Conservation (phyloP, 805 yeast genomes). For the Hanseniaspora pseudoguilliermondii region DNA sequence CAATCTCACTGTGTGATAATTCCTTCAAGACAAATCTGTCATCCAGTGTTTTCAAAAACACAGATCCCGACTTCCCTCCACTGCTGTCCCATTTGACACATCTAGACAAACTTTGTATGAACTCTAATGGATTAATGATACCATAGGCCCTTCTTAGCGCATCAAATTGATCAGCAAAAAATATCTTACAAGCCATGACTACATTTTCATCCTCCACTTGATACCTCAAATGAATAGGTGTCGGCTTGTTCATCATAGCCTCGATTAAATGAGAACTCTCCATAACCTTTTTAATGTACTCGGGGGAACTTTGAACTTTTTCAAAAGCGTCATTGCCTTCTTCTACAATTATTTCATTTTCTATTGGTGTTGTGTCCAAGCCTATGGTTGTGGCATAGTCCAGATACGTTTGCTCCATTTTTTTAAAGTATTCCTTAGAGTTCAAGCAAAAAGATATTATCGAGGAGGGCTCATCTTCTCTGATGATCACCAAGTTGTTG, state of each 20-base stretch:
- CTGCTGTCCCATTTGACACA: constrained; percentile 92
- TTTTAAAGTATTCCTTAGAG: constrained; percentile 65
- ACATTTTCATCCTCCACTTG: constrained; percentile 82
- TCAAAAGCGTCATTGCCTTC: constrained; percentile 20
- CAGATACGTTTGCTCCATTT: constrained; percentile 33
- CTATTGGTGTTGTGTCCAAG: not conserved
- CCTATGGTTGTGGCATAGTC: constrained; percentile 15
- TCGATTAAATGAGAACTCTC: constrained; percentile 36
- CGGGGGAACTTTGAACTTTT: not conserved
- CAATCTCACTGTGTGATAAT: constrained; percentile 73
- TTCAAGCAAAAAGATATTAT: constrained; percentile 85
- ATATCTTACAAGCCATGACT: constrained; percentile 78
- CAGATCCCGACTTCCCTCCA: constrained; percentile 95
- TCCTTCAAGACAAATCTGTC: constrained; percentile 83
- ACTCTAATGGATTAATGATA: constrained; percentile 32
- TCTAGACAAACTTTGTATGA: constrained; percentile 78
- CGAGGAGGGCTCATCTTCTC: constrained; percentile 95
- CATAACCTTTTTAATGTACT: constrained; percentile 6
- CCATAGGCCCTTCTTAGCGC: constrained; percentile 82
- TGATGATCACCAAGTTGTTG: constrained; percentile 81
- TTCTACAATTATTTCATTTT: constrained; percentile 2
- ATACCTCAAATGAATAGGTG: constrained; percentile 82
- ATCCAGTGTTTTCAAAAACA: constrained; percentile 82
- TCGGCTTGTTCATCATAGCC: constrained; percentile 58
- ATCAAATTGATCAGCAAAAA: constrained; percentile 92